Percentiles rank a stretch among this genome's conserved stretches.
Evolutionary conservation across 352 stramenopile species (phyloP).

Genomic region (Pythium pyrilobum): DNA sequence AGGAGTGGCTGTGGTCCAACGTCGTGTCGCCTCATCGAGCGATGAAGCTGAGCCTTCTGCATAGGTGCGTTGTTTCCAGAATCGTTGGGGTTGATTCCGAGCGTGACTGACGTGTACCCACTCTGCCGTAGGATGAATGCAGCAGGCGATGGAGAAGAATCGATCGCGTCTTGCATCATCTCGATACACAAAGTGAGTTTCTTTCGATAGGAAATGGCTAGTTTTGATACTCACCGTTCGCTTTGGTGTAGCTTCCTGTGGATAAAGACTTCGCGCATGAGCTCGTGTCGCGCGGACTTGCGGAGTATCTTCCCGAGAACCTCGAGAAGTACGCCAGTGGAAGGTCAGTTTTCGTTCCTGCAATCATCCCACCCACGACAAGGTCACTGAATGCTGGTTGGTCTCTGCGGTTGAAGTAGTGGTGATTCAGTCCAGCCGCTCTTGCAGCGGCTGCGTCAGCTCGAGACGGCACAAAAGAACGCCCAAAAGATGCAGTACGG

Average conservation of each 20-base stretch:
- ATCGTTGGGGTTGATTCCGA: too few species aligned
- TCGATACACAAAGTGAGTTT: constrained; percentile 36
- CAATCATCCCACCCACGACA: too few species aligned
- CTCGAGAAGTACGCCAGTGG: constrained; percentile 57
- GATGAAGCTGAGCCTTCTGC: constrained; percentile 55
- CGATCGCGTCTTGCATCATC: constrained; percentile 50
- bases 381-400: neutral
- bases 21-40: constrained; percentile 59
- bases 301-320: constrained; percentile 57
- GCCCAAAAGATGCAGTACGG: constrained; percentile 79
- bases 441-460: constrained; percentile 34
- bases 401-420: neutral
- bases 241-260: constrained; percentile 38
- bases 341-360: constrained; percentile 44
- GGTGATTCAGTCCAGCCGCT: constrained; percentile 22
- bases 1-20: constrained; percentile 66
- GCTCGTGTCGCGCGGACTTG: constrained; percentile 47
- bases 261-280: constrained; percentile 54
- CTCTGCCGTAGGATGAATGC: neutral
- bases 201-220: neutral
- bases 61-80: constrained; percentile 30
- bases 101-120: too few species aligned
- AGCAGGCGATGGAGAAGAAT: neutral
- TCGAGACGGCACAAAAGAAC: constrained; percentile 51
- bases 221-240: constrained; percentile 4